Conservation (phyloP, 2,329 filamentous ascomycete species). For the Penicillium sp. region DNA sequence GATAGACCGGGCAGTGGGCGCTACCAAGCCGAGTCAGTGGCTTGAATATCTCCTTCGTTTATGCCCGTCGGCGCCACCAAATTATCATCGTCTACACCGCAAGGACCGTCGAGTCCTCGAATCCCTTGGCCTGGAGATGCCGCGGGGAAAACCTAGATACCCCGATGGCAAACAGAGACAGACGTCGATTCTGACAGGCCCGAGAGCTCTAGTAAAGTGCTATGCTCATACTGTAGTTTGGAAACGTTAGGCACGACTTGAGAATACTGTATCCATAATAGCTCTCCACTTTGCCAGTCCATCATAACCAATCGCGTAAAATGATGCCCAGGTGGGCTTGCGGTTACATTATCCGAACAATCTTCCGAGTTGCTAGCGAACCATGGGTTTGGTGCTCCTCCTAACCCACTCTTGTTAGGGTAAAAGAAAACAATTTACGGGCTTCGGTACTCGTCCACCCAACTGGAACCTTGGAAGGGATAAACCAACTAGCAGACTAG, state of each 20-base stretch:
- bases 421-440: not conserved
- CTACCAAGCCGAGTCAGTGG: not conserved
- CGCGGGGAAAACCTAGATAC: not conserved
- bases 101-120: not conserved
- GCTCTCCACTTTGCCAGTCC: not conserved
- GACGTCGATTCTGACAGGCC: too few relatives aligned
- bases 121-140: not conserved
- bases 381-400: not conserved
- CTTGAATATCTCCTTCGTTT: not conserved
- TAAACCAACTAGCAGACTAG: not conserved
- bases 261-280: too few relatives aligned
- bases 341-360: constrained; percentile 1
- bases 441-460: not conserved
- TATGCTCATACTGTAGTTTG: not conserved
- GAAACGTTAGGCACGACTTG: not conserved
- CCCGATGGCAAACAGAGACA: not conserved
- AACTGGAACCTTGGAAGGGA: not conserved
- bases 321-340: not conserved
- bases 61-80: not conserved
- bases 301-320: constrained; percentile 8
- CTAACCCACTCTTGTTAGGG: not conserved
- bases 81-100: not conserved
- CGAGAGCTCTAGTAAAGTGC: not conserved
- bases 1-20: not conserved
- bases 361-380: not conserved